Conservation (phyloP, 2,329 filamentous ascomycete genomes). For the Penicillium sumatraense region DNA sequence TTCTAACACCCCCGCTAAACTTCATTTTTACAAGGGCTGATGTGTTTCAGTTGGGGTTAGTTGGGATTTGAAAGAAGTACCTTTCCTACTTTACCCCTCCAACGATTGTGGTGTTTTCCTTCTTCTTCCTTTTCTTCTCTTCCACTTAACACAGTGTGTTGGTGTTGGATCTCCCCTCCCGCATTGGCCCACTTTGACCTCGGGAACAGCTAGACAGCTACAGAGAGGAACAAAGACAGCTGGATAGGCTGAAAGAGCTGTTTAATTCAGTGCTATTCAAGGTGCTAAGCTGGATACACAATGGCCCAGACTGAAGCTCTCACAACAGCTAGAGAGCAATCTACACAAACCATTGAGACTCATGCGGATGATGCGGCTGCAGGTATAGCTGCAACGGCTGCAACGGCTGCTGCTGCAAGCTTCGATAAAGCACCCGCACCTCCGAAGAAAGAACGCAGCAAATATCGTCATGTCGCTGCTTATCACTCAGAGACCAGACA, state of each 20-base stretch:
- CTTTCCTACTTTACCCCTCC: neutral
- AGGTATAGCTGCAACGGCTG: neutral
- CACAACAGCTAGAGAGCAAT: conserved; percentile 16
- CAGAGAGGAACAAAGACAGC: too few relatives aligned
- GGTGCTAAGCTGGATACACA: conserved; percentile 1
- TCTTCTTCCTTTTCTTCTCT: neutral
- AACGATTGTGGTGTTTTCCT: neutral
- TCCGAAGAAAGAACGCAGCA: conserved; percentile 53
- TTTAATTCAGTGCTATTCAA: too few relatives aligned
- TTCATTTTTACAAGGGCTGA: neutral
- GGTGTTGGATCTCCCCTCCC: neutral
- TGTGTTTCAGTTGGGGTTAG: neutral
- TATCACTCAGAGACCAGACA: conserved; percentile 74
- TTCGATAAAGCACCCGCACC: neutral
- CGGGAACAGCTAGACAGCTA: neutral
- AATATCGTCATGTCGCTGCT: conserved; percentile 91
- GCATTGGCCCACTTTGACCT: neutral
- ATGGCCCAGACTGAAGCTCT: conserved; percentile 24
- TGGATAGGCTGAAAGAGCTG: conserved; percentile 5
- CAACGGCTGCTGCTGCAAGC: neutral
- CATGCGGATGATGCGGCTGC: conserved; percentile 14
- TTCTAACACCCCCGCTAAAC: conserved; percentile 3
- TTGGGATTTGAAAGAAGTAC: neutral
- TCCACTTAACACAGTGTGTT: neutral
- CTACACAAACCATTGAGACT: neutral